Base-by-base conservation (phyloP, 1,284 basidiomycete species). In the Moniliella sp. region DNA sequence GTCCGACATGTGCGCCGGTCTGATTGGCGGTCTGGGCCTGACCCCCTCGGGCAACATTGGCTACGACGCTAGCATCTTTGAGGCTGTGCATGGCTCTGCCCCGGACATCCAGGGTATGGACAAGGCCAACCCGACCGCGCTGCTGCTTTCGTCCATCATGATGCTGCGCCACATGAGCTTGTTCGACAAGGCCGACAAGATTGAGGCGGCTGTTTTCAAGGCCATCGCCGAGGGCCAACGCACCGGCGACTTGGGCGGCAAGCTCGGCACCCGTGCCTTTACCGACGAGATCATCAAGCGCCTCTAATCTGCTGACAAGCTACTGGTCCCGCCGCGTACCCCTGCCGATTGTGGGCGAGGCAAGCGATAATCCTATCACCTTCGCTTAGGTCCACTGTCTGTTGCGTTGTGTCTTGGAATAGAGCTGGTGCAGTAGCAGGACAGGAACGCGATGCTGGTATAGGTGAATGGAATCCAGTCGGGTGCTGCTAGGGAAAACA, bases 1-100 rank as follows among this genome's bases (percentile, higher is more conserved):
- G 43, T 93, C 88, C 32, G 88, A 99, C 65, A 88, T 99, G 78
- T 93, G 88, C 48, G 91, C 91, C 42, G 91, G 88, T 52, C 71
- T 99, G 51, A 97, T 97, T 62, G 91, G 91, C 50, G 91, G 91
- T 55, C 71, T 97, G 46, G 91, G 88, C 48, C 70, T 99, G 40
- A 94, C 91, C 7, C 91, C 91, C 23, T 94, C 88, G 30, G 91
- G 88, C 30, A 97, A 97, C 70, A 93, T 94, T n/a, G 64, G 86
- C 81, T 50, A 83, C 75, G 84, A 94, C 64, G 91, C 91, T 27
- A 93, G 84, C 41, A 97, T 99, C 65, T 99, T 97, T 54, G 91
- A 99, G 68, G 88, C 91, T 41, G 91, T 97, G 17, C 91, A 97
- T 67, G 91, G 91, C 42, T 50, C 48, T 5, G 61, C 45, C 17